phyloP scores from a whole-genome alignment of 495 filamentous ascomycete species.

The Elasticomyces elasticus region DNA sequence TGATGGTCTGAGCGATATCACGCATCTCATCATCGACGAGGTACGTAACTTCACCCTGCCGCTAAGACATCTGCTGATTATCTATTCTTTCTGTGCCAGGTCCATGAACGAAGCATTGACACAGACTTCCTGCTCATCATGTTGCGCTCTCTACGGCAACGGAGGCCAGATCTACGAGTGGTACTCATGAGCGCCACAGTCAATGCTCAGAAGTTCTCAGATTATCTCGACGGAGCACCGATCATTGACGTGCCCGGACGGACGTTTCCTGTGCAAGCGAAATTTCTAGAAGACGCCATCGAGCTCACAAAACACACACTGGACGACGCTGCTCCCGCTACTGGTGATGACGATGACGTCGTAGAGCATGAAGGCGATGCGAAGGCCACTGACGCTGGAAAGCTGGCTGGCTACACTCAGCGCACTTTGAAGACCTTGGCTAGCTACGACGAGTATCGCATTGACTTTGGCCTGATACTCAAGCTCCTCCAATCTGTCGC shows the following conservation, averaged over 20 bases:
- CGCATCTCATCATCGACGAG: conserved; percentile 88
- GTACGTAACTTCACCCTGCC: too few species aligned
- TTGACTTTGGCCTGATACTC: conserved; percentile 75
- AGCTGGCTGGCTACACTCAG: conserved; percentile 59
- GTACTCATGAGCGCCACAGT: conserved; percentile 95
- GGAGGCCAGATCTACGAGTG: conserved; percentile 65
- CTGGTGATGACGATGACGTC: conserved; percentile 35
- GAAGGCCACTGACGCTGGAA: conserved; percentile 24
- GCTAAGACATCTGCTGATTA: too few species aligned
- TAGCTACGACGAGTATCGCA: conserved; percentile 73
- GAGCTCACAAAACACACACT: conserved; percentile 65
- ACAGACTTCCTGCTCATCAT: conserved; percentile 91
- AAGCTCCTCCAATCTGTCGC: conserved; percentile 65
- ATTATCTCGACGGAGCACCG: conserved; percentile 73
- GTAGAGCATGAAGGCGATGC: conserved; percentile 19
- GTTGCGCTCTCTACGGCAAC: conserved; percentile 64
- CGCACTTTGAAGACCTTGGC: conserved; percentile 62
- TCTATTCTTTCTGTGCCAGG: too few species aligned
- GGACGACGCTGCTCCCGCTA: conserved; percentile 45
- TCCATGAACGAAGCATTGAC: conserved; percentile 87
- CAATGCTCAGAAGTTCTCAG: conserved; percentile 81
- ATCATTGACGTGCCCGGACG: conserved; percentile 82
- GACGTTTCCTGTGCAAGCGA: conserved; percentile 81
- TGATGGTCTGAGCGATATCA: conserved; percentile 73
- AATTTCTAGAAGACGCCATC: conserved; percentile 84